phyloP scores from a whole-genome alignment of 2,329 filamentous ascomycete genomes.

The Davidsoniella eucalypti region DNA sequence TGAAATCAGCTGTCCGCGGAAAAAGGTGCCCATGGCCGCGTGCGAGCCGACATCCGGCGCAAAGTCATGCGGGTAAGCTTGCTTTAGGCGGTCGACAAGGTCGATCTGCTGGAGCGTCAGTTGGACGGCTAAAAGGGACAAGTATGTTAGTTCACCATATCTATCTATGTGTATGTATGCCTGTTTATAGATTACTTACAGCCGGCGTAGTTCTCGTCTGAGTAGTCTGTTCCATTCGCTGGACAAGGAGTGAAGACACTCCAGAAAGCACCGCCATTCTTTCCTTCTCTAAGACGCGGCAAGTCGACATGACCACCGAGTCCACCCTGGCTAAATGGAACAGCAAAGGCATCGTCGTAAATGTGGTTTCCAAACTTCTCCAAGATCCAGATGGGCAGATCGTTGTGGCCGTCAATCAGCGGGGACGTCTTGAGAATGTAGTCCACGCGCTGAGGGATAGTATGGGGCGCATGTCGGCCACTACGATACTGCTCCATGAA shows the following conservation, averaged over 20 bases:
- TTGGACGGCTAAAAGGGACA: slow-evolving; percentile 34
- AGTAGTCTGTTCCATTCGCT: slow-evolving; percentile 53
- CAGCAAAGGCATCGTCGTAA: slow-evolving; percentile 55
- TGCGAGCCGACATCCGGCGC: slow-evolving; percentile 44
- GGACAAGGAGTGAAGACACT: slow-evolving; percentile 72
- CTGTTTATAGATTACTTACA: slow-evolving; percentile 28
- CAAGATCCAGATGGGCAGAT: slow-evolving; percentile 62
- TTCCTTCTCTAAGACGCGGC: slow-evolving; percentile 52
- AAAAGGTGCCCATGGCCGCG: slow-evolving; percentile 45
- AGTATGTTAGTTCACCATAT: not conserved
- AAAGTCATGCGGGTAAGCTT: slow-evolving; percentile 51
- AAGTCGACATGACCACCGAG: slow-evolving; percentile 62
- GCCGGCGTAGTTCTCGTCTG: slow-evolving; percentile 50
- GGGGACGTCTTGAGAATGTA: slow-evolving; percentile 8
- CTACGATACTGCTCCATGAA: too few species aligned
- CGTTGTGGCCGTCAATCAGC: slow-evolving; percentile 67
- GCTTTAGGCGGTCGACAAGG: slow-evolving; percentile 46
- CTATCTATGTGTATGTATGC: not conserved
- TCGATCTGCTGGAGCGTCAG: slow-evolving; percentile 63
- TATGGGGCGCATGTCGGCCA: not conserved
- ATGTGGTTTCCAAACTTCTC: slow-evolving; percentile 57
- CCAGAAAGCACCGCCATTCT: slow-evolving; percentile 82
- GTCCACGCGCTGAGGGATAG: slow-evolving; percentile 3
- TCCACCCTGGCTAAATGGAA: slow-evolving; percentile 54
- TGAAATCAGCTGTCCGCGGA: slow-evolving; percentile 50